These are phyloP conservation scores for Metrosideros polymorpha DNA, from an alignment of 441 rosid species.

Conservation along the genomic window DNA sequence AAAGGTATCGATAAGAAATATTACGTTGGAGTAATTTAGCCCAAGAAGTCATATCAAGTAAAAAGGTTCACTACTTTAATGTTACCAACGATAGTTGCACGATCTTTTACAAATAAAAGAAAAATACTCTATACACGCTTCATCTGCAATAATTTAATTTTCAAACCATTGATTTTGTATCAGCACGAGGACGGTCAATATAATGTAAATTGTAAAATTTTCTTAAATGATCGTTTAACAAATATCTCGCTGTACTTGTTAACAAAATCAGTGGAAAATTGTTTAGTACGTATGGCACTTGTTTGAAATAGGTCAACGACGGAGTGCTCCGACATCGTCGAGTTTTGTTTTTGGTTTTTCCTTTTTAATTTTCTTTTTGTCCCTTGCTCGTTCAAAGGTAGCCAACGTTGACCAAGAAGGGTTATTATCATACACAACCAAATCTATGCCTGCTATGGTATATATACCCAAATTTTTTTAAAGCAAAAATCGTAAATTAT, in stretches of 20 bases:
- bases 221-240: neutral
- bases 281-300: neutral
- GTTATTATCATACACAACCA: no score
- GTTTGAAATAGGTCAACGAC: neutral
- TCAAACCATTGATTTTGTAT: neutral
- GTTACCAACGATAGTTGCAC: neutral
- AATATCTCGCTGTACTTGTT: neutral
- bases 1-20: neutral
- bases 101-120: neutral
- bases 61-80: neutral
- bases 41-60: neutral
- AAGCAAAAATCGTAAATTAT: no score
- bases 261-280: neutral
- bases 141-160: neutral
- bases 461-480: no score
- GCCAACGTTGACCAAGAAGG: neutral
- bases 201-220: neutral
- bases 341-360: neutral
- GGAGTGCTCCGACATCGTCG: neutral
- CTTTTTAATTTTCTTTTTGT: neutral
- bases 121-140: neutral
- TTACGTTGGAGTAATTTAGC: neutral
- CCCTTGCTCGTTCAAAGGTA: neutral
- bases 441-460: no score
- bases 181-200: neutral